Evolutionary conservation across 495 filamentous ascomycete genomes (phyloP).

Genomic region (Lasiosphaeria miniovina): DNA sequence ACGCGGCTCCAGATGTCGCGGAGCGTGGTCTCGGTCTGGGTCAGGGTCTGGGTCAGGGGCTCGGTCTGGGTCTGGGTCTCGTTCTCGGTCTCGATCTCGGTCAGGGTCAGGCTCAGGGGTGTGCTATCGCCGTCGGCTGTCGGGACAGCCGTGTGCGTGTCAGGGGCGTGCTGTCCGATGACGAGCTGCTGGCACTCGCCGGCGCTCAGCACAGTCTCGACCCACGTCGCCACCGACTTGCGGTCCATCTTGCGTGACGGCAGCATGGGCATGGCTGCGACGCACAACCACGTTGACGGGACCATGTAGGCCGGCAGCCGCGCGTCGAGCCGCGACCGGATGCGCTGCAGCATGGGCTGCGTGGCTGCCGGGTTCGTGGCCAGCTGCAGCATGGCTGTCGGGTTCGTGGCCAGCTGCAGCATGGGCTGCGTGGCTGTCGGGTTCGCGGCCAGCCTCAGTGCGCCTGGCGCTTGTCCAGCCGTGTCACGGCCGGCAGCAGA

Average conservation of each 20-base stretch:
- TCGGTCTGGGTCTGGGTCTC: not conserved
- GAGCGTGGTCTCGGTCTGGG: slow-evolving; percentile 21
- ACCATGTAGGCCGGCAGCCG: slow-evolving; percentile 50
- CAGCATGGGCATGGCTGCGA: slow-evolving; percentile 22
- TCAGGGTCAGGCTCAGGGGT: not conserved
- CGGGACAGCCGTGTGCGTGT: not conserved
- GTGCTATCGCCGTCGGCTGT: not conserved
- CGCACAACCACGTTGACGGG: slow-evolving; percentile 32
- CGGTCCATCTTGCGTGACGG: slow-evolving; percentile 25
- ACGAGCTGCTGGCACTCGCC: slow-evolving; percentile 17
- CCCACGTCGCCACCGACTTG: slow-evolving; percentile 23
- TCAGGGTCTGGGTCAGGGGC: not conserved
- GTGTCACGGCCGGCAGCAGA: not conserved
- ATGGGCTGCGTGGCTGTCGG: not conserved
- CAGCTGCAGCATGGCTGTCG: slow-evolving; percentile 3
- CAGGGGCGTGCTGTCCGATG: slow-evolving; percentile 5
- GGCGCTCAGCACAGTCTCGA: slow-evolving; percentile 14
- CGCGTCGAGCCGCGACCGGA: slow-evolving; percentile 8
- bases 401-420: slow-evolving; percentile 8
- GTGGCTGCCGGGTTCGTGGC: not conserved
- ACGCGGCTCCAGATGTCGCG: slow-evolving; percentile 26
- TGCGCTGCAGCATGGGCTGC: slow-evolving; percentile 10
- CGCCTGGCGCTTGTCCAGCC: not conserved
- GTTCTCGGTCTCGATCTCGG: not conserved
- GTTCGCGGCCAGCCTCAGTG: slow-evolving; percentile 6